Evolutionary conservation across 2,329 filamentous ascomycete genomes (phyloP).

Genomic region (Orbilia blumenaviensis): DNA sequence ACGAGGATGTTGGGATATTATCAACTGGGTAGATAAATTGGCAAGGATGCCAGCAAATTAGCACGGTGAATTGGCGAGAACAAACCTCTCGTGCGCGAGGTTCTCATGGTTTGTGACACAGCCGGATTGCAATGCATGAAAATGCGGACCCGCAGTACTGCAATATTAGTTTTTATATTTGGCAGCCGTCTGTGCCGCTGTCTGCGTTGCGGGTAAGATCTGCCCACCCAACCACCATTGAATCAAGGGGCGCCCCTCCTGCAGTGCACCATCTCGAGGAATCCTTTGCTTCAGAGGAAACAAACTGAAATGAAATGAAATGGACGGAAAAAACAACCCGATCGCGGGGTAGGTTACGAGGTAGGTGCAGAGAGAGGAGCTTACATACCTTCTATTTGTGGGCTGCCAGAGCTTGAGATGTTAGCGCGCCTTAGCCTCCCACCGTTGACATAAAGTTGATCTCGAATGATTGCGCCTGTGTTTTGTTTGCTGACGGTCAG

Average conservation of each 20-base stretch:
- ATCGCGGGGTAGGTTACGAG: background rate
- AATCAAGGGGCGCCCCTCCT: background rate
- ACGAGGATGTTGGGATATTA: slow-evolving; percentile 29
- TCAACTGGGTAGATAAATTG: slow-evolving; percentile 27
- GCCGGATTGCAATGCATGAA: background rate
- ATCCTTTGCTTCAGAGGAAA: slow-evolving; percentile 17
- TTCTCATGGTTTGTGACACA: background rate
- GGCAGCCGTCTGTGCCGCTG: background rate
- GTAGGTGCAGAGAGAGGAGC: background rate
- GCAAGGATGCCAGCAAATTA: slow-evolving; percentile 26
- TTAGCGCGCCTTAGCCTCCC: slow-evolving; percentile 43
- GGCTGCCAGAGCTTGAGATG: slow-evolving; percentile 17
- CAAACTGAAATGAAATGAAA: too few species aligned
- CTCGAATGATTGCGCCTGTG: slow-evolving; percentile 48
- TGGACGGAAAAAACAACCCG: too few species aligned
- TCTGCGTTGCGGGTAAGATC: background rate
- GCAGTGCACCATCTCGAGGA: background rate
- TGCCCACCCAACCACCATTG: background rate
- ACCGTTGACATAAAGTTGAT: slow-evolving; percentile 46
- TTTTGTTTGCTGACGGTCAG: slow-evolving; percentile 7
- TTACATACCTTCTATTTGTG: slow-evolving; percentile 39
- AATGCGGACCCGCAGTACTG: background rate
- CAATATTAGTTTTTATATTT: background rate
- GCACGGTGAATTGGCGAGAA: background rate
- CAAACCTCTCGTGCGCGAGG: slow-evolving; percentile 5